These are phyloP conservation scores for Medicago arabica DNA, from an alignment of 306 rosid species.

Conservation along the genomic window DNA sequence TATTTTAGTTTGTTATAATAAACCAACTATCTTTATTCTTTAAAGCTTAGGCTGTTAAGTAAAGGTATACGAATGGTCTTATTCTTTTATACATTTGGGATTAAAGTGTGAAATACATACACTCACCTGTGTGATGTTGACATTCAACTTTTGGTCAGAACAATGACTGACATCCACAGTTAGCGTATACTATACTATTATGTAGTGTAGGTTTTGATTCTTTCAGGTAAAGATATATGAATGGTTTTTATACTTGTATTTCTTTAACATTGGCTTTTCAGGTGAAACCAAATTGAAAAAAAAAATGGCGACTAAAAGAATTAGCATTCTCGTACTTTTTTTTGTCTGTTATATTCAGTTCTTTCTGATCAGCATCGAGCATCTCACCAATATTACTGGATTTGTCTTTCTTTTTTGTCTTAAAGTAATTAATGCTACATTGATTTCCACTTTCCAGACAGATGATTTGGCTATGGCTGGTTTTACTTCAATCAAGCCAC, in stretches of 20 bases:
- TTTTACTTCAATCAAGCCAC: slow-evolving; percentile 42
- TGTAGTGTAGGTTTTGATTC: slow-evolving; percentile 20
- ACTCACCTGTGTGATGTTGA: slow-evolving; percentile 7
- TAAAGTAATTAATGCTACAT: slow-evolving; percentile 24
- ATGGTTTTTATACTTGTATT: slow-evolving; percentile 21
- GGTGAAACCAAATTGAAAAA: slow-evolving; percentile 20
- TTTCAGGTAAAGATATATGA: slow-evolving; percentile 7
- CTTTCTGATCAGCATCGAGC: slow-evolving; percentile 11
- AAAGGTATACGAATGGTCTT: slow-evolving; percentile 8
- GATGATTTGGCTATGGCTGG: slow-evolving; percentile 40
- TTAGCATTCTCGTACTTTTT: slow-evolving; percentile 3
- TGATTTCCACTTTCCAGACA: slow-evolving; percentile 59
- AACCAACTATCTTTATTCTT: neutral
- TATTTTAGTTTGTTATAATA: slow-evolving; percentile 23
- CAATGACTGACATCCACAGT: neutral
- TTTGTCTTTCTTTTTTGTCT: slow-evolving; percentile 19
- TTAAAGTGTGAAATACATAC: slow-evolving; percentile 3
- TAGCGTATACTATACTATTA: neutral
- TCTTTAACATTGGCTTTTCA: slow-evolving; percentile 9
- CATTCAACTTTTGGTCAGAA: slow-evolving; percentile 11
- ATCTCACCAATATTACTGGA: slow-evolving; percentile 12
- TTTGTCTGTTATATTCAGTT: slow-evolving; percentile 20
- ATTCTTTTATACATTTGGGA: slow-evolving; percentile 15
- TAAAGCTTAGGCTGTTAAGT: slow-evolving; percentile 21
- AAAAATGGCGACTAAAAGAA: neutral